A percentile compares a stretch with the other conserved stretches of the same genome.
Conservation (phyloP, 257 asterid genomes). For the Dorcoceras hygrometricum region DNA sequence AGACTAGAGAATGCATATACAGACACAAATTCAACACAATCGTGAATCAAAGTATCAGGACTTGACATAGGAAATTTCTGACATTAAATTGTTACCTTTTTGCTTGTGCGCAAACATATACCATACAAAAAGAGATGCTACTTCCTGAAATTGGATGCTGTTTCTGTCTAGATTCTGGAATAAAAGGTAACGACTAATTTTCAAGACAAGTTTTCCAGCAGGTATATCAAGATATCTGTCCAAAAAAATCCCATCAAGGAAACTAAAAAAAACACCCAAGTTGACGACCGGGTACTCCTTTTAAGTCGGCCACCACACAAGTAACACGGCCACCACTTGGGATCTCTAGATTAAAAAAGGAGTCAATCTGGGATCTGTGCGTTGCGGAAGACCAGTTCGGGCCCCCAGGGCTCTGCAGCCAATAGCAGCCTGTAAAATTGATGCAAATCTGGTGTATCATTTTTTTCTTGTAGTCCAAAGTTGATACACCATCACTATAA, state of each 20-base stretch:
- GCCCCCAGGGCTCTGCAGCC: slow-evolving; percentile 92
- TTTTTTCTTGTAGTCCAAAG: slow-evolving; percentile 10
- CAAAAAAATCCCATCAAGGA: slow-evolving; percentile 48
- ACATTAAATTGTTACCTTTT: too few species aligned
- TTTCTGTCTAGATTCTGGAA: too few species aligned
- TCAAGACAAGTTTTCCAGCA: slow-evolving; percentile 40
- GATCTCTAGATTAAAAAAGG: slow-evolving; percentile 56
- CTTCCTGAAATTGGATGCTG: too few species aligned
- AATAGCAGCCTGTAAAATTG: slow-evolving; percentile 68
- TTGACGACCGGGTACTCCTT: slow-evolving; percentile 31
- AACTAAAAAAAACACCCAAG: slow-evolving; percentile 47
- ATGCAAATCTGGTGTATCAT: background rate
- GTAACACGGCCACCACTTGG: slow-evolving; percentile 43
- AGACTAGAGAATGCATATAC: background rate
- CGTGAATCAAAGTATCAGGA: background rate
- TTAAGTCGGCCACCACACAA: slow-evolving; percentile 14
- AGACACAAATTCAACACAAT: background rate
- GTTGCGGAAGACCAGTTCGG: slow-evolving; percentile 74
- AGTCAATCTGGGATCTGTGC: slow-evolving; percentile 60
- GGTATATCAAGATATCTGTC: slow-evolving; percentile 54
- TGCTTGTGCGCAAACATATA: too few species aligned
- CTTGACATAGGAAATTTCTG: background rate
- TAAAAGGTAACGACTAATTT: too few species aligned
- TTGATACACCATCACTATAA: background rate
- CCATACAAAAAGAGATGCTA: too few species aligned